These are phyloP conservation scores for Blastocystis hominis DNA, from an alignment of 352 stramenopile genomes.

Conservation along the genomic window DNA sequence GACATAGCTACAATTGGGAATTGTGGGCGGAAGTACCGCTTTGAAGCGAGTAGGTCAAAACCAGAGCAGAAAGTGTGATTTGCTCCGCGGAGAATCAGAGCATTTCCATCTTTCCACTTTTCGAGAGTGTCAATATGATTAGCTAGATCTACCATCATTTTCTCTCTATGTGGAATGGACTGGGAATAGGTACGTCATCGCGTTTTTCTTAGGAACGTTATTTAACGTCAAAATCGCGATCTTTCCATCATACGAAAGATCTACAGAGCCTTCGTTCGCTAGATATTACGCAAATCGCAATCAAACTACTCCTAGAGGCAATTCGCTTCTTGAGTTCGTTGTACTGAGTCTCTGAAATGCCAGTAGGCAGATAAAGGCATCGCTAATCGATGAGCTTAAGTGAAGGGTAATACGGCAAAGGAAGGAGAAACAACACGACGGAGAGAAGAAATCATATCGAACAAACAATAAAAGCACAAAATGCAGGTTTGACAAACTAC, in stretches of 20 bases:
- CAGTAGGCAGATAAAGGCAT: neutral
- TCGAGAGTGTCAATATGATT: neutral
- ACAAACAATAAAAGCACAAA: too few species aligned
- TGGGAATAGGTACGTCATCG: neutral
- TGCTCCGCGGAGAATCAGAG: neutral
- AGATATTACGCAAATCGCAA: neutral
- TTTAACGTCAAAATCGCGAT: conserved; percentile 25
- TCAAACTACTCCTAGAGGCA: neutral
- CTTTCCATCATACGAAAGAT: conserved; percentile 33
- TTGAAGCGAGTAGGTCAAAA: conserved; percentile 17
- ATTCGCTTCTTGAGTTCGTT: conserved; percentile 1
- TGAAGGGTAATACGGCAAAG: too few species aligned
- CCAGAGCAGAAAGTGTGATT: conserved; percentile 36
- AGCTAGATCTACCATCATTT: conserved; percentile 42
- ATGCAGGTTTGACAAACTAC: too few species aligned
- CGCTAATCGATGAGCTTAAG: too few species aligned
- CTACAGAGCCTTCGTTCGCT: conserved; percentile 52
- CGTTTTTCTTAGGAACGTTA: conserved; percentile 42
- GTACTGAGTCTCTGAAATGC: conserved; percentile 31
- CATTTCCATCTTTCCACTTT: conserved; percentile 21
- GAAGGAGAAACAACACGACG: too few species aligned
- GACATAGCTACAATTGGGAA: too few species aligned
- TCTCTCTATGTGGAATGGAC: neutral
- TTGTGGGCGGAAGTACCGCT: too few species aligned
- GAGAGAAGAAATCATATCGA: too few species aligned